Percentiles rank a stretch among this genome's conserved stretches.
These are phyloP conservation scores for rapeseed (Brassica napus) DNA, from an alignment of 345 rosid species.

Conservation along the genomic window DNA sequence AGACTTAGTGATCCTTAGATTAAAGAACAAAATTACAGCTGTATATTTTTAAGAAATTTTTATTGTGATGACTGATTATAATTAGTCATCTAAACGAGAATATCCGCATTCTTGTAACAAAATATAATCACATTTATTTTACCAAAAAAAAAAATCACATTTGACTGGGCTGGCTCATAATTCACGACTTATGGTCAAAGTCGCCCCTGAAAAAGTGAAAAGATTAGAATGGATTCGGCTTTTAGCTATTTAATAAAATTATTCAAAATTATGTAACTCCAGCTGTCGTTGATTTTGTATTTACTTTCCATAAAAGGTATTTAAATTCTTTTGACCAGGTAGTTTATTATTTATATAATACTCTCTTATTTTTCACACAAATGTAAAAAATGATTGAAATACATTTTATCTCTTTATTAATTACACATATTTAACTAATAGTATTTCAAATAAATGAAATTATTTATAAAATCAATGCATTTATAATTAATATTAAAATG, in stretches of 20 bases:
- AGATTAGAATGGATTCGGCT: not conserved
- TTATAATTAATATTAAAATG: too few relatives aligned
- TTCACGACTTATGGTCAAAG: conserved; percentile 17
- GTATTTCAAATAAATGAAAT: too few relatives aligned
- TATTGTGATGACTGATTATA: not conserved
- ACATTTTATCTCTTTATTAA: too few relatives aligned
- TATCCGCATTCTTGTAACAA: not conserved
- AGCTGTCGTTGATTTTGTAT: not conserved
- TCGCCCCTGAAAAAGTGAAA: conserved; percentile 1
- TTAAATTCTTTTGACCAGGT: not conserved
- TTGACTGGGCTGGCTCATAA: conserved; percentile 6
- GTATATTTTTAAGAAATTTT: not conserved
- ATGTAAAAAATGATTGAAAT: too few relatives aligned
- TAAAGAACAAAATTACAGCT: not conserved
- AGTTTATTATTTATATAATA: not conserved
- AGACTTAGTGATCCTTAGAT: not conserved
- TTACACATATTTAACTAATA: too few relatives aligned
- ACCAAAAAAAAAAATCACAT: not conserved
- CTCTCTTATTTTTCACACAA: too few relatives aligned
- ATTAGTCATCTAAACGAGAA: not conserved
- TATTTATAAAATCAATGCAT: too few relatives aligned
- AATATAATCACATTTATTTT: not conserved
- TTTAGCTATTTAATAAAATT: conserved; percentile 4
- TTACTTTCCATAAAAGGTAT: not conserved
- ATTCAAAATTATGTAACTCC: not conserved